Conservation (phyloP, 495 filamentous ascomycete species). For the Trichoderma asperelloides region DNA sequence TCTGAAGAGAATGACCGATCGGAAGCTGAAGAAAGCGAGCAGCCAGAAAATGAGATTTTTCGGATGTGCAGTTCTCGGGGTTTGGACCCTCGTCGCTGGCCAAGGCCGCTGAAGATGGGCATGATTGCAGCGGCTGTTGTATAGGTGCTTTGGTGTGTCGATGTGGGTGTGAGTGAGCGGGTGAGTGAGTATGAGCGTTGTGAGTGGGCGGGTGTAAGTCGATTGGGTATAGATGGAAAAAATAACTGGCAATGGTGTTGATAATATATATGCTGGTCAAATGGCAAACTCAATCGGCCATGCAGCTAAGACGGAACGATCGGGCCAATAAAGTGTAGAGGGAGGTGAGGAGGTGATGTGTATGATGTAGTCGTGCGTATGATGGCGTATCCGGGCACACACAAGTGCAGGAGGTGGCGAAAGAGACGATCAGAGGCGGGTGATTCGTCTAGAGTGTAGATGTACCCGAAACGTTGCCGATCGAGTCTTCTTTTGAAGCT, state of each 20-base stretch:
- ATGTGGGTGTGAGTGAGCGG: not conserved
- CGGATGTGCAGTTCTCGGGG: conserved; percentile 10
- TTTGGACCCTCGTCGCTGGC: conserved; percentile 3
- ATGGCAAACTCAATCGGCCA: not conserved
- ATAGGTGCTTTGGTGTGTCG: not conserved
- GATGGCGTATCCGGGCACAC: not conserved
- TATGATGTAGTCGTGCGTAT: conserved; percentile 5
- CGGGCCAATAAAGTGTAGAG: not conserved
- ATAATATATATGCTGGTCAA: not conserved
- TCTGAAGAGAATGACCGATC: conserved; percentile 10
- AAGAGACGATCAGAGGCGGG: not conserved
- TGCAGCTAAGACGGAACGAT: conserved; percentile 1
- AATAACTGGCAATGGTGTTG: conserved; percentile 2
- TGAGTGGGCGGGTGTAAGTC: not conserved
- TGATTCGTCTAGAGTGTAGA: not conserved
- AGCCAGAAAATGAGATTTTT: conserved; percentile 9
- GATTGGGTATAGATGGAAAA: not conserved
- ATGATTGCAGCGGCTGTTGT: not conserved
- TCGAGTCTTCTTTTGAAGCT: not conserved
- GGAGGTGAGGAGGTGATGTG: not conserved
- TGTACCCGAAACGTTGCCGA: not conserved
- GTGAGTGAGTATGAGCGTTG: not conserved
- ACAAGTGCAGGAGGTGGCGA: conserved; percentile 5
- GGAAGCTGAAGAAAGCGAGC: not conserved
- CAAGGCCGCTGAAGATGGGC: conserved; percentile 4